Conservation (phyloP, 352 stramenopile genomes). For the Phytophthora quininea region DNA sequence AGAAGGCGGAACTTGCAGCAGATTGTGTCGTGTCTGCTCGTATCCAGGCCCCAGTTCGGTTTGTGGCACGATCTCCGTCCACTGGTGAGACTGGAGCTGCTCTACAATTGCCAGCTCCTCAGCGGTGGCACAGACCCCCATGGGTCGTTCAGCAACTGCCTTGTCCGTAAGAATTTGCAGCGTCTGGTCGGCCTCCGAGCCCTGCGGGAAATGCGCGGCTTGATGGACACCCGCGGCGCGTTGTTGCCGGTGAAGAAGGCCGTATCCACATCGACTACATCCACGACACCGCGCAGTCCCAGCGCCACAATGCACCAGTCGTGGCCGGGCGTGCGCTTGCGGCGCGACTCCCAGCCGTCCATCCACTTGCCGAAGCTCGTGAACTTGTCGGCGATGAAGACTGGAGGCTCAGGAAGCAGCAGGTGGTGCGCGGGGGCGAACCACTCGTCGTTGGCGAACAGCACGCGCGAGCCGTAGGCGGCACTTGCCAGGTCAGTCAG, state of each 20-base stretch:
- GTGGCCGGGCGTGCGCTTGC: slow-evolving; percentile 84
- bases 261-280: slow-evolving; percentile 90
- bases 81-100: slow-evolving; percentile 59
- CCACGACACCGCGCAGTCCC: slow-evolving; percentile 67
- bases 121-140: slow-evolving; percentile 53
- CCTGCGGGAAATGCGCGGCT: slow-evolving; percentile 54
- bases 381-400: slow-evolving; percentile 93
- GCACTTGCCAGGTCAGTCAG: slow-evolving; percentile 73
- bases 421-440: slow-evolving; percentile 91
- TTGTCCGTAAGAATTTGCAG: slow-evolving; percentile 50
- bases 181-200: slow-evolving; percentile 27
- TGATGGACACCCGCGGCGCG: slow-evolving; percentile 89
- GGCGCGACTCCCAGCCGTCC: slow-evolving; percentile 95
- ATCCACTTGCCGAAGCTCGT: slow-evolving; percentile 95
- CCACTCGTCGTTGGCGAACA: slow-evolving; percentile 94
- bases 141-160: slow-evolving; percentile 47
- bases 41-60: slow-evolving; percentile 78
- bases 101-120: slow-evolving; percentile 51
- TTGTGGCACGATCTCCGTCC: slow-evolving; percentile 68
- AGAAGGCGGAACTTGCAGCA: slow-evolving; percentile 58
- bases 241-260: slow-evolving; percentile 95
- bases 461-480: slow-evolving; percentile 64
- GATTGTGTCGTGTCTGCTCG: slow-evolving; percentile 86
- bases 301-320: slow-evolving; percentile 95
- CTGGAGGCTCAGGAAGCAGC: slow-evolving; percentile 67